Evolutionary conservation across 257 asterid genomes (phyloP).

Genomic region (Solanum neorickii): DNA sequence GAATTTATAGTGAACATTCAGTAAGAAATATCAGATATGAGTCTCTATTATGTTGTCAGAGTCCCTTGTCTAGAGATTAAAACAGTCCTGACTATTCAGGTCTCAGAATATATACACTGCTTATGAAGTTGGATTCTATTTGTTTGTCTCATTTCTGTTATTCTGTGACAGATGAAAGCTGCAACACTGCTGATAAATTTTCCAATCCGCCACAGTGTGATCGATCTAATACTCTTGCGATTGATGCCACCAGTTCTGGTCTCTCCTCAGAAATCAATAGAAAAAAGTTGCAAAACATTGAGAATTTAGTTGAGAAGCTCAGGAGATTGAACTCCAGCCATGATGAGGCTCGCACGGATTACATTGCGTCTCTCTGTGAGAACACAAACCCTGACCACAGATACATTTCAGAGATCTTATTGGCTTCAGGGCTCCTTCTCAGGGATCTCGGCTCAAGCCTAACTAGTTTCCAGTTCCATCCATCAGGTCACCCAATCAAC

Average conservation of each 20-base stretch:
- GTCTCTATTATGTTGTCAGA: not conserved
- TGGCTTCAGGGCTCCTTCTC: constrained; percentile 93
- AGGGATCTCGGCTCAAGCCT: constrained; percentile 64
- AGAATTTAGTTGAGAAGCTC: constrained; percentile 72
- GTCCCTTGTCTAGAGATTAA: not conserved
- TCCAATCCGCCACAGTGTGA: constrained; percentile 1
- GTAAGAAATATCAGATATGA: not conserved
- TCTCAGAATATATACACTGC: not conserved
- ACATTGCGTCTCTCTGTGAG: constrained; percentile 90
- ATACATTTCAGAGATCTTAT: constrained; percentile 72
- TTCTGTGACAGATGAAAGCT: constrained; percentile 33
- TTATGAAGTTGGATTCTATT: not conserved
- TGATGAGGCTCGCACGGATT: constrained; percentile 77
- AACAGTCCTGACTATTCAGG: not conserved
- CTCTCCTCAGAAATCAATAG: constrained; percentile 33
- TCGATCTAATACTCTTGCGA: constrained; percentile 8
- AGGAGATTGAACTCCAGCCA: constrained; percentile 78
- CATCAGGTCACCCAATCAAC: constrained; percentile 77
- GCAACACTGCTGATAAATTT: constrained; percentile 9
- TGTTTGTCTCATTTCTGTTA: not conserved
- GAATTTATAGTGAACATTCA: not conserved
- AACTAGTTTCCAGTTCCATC: constrained; percentile 63
- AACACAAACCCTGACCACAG: constrained; percentile 69
- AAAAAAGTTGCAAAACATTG: constrained; percentile 66
- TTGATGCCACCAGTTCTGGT: constrained; percentile 15